Base-by-base conservation (phyloP, 805 yeast genomes). In the Yamadazyma akitaensis region DNA sequence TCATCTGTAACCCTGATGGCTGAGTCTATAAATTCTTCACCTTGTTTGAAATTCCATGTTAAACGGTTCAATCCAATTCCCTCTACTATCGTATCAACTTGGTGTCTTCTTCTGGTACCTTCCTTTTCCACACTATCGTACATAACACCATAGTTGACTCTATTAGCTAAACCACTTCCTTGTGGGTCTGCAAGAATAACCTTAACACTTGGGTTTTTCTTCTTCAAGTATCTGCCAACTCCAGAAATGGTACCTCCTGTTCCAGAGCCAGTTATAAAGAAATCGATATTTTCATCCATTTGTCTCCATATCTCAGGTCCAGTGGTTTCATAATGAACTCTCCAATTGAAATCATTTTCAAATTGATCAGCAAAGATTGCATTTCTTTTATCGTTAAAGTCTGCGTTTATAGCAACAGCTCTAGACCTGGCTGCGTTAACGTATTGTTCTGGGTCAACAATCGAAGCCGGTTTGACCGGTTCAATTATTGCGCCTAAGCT, bases 181-280 rank as follows among this genome's bases (percentile, higher is more conserved):
- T 89, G 97, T 0, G 98, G 98, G 64, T 92, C 99, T 0, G 97
- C 96, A 26, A 94, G 68, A 2, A 88, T 75, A 1, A 85, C 77
- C 38, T 65, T 70, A 0, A 85, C 59, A 0, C 60, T 40, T 0
- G 71, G 60, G 14, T 71, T 44, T 73, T 79, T 58, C 83, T 88
- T 43, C 94, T 86, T 86, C 54, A 92, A 71, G 64, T 73, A 94
- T 49, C 74, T 76, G 1, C 96, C 80, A 12, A 90, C 92, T 25
- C 99, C 99, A 4, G 96, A 75, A 41, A 92, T 89, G 1, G 99
- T 94, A 34, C 99, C 99, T 63, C 96, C 99, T 0, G 99, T 92
- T 10, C 99, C 99, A 30, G 96, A 87, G 0, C 98, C 98, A 2
- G 92, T 79, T 36, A 94, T 82, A 62, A 92, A 90, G 41, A 75